Base-by-base conservation (phyloP, 2,329 filamentous ascomycete genomes). In the Fusarium illudens region DNA sequence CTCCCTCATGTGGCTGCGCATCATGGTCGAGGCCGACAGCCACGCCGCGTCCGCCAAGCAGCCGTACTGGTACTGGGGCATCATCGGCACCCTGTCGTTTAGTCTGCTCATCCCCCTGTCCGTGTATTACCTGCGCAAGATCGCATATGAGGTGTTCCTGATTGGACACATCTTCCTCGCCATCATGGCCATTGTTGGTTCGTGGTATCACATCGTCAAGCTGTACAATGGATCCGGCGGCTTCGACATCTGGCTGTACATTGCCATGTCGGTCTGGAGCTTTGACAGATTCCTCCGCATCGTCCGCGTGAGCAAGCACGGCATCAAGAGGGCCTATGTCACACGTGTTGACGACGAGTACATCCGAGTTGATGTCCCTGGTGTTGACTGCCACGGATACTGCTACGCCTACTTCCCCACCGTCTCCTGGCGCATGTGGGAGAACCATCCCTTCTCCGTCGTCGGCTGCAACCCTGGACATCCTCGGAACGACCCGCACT, bases 21-120 rank as follows among this genome's bases (percentile, higher is more conserved):
- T 78, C 0, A 79, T 80, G 62, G 65, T 75, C 6, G 69, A 70
- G 6, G 46, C 36, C 3, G 73, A 73, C 1, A 72, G 64, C 1
- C 78, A 81, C 52, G 55, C 64, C 3, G 44, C 53, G 3, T 75
- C 76, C 20, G 46, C 61, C 2, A 71, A 69, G 10, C 55, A 62
- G 32, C 71, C 74, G 0, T 84, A 81, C 55, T 84, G 82, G 82
- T 73, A 75, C 30, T 84, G 79, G 79, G 83, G 83, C 0, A 75
- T 79, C 39, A 75, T 82, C 4, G 82, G 72, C 2, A 83, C 81
- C 0, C 55, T 83, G 0, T 56, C 71, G 1, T 72, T 75, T 33
- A 68, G 71, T 1, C 60, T 78, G 2, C 59, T 83, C 2, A 53
- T 80, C 0, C 63, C 77, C 11, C 67, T 75, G 20, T 80, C 78